Evolutionary conservation across 371 early-diverging fungal genomes (phyloP).

Genomic region (Capillidium rhysosporum): DNA sequence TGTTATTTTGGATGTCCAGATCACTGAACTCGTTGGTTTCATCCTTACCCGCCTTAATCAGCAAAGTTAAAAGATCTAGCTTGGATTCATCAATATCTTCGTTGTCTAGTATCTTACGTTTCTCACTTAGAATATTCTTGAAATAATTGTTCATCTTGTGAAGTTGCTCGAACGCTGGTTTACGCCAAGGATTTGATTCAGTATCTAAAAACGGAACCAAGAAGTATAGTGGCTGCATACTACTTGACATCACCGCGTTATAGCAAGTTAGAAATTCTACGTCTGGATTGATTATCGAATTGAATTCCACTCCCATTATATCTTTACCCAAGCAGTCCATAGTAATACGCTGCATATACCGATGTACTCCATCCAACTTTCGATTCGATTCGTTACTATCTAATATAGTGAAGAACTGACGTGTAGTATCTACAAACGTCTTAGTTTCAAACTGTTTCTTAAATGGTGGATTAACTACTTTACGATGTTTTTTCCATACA

Average conservation of each 20-base stretch:
- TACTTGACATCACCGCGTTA: neutral
- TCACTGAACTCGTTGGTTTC: neutral
- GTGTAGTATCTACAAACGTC: neutral
- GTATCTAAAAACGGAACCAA: neutral
- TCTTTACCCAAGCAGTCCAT: neutral
- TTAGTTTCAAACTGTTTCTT: conserved; percentile 7
- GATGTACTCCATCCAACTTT: conserved; percentile 13
- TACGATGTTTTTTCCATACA: conserved; percentile 14
- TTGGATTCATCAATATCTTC: neutral
- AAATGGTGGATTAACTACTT: conserved; percentile 12
- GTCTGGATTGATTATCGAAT: neutral
- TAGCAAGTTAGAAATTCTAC: neutral
- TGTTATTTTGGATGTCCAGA: neutral
- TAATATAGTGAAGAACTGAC: neutral
- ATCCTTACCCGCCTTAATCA: neutral
- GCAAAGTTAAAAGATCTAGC: neutral
- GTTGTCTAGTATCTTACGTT: neutral
- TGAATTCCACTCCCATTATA: neutral
- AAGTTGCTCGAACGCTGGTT: neutral
- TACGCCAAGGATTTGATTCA: neutral
- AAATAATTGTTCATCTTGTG: neutral
- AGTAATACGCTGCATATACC: neutral
- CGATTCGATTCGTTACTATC: conserved; percentile 7
- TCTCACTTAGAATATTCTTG: neutral
- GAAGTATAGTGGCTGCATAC: neutral